Conservation (phyloP, 306 rosid genomes). For the Biancaea sappan region DNA sequence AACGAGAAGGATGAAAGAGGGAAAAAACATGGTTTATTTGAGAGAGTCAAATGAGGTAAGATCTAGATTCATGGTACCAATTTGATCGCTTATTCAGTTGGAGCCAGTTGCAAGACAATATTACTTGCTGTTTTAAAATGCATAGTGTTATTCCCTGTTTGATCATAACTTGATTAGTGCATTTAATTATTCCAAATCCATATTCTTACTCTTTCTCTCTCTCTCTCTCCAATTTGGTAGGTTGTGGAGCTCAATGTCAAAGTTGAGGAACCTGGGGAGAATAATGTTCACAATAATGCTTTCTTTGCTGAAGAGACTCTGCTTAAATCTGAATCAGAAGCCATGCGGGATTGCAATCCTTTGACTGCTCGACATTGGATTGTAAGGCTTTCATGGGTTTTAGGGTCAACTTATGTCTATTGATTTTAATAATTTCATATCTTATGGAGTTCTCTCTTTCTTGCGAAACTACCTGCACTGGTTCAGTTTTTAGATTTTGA, state of each 20-base stretch:
- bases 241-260: conserved; percentile 81
- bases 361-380: conserved; percentile 87
- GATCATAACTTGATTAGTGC: neutral
- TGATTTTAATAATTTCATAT: neutral
- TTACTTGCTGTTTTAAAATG: neutral
- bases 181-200: neutral
- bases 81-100: neutral
- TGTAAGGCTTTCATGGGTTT: conserved; percentile 50
- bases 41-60: neutral
- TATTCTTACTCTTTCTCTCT: conserved; percentile 19
- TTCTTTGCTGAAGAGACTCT: conserved; percentile 81
- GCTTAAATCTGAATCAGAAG: conserved; percentile 73
- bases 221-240: conserved; percentile 45
- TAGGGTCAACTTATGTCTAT: conserved; percentile 6
- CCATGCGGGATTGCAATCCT: conserved; percentile 83
- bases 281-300: conserved; percentile 74
- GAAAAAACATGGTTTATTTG: neutral
- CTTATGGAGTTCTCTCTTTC: neutral
- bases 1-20: neutral
- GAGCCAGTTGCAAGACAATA: neutral
- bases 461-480: neutral
- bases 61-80: neutral
- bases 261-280: conserved; percentile 80
- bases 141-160: conserved; percentile 1
- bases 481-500: neutral